These are phyloP conservation scores for Russula ochroleuca DNA, from an alignment of 768 basidiomycete species.

Conservation along the genomic window DNA sequence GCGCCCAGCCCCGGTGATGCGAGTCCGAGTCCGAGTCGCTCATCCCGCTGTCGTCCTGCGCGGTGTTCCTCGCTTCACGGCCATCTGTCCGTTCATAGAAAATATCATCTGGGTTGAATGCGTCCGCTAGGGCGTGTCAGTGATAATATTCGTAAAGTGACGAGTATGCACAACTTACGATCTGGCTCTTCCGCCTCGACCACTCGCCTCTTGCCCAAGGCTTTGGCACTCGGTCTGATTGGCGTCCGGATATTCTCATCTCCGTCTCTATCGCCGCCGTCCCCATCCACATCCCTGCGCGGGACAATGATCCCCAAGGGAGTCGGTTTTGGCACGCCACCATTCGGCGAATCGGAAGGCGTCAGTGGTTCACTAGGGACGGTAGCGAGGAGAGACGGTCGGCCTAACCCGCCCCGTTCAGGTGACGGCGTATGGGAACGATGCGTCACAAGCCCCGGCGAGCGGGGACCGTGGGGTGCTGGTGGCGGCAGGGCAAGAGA, in stretches of 20 bases:
- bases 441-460: conserved; percentile 43
- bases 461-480: conserved; percentile 69
- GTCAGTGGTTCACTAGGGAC: conserved; percentile 11
- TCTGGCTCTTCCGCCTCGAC: conserved; percentile 49
- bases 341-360: conserved; percentile 17
- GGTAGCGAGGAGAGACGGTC: conserved; percentile 2
- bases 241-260: conserved; percentile 39
- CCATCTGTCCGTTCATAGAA: conserved; percentile 43
- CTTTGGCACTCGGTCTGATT: conserved; percentile 76
- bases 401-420: conserved; percentile 36
- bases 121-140: conserved; percentile 33
- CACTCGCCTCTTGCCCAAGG: conserved; percentile 77
- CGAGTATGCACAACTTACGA: conserved; percentile 37
- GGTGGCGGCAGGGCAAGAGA: conserved; percentile 61
- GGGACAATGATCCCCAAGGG: conserved; percentile 11
- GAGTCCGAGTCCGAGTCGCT: conserved; percentile 51
- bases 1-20: conserved; percentile 36
- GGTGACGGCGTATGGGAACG: conserved; percentile 73
- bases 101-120: conserved; percentile 54
- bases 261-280: conserved; percentile 31
- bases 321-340: conserved; percentile 4
- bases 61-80: conserved; percentile 32
- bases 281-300: not conserved
- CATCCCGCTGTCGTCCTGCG: conserved; percentile 31
- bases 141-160: not conserved